phyloP scores from a whole-genome alignment of 805 yeast species.

The Huiozyma naganishii region DNA sequence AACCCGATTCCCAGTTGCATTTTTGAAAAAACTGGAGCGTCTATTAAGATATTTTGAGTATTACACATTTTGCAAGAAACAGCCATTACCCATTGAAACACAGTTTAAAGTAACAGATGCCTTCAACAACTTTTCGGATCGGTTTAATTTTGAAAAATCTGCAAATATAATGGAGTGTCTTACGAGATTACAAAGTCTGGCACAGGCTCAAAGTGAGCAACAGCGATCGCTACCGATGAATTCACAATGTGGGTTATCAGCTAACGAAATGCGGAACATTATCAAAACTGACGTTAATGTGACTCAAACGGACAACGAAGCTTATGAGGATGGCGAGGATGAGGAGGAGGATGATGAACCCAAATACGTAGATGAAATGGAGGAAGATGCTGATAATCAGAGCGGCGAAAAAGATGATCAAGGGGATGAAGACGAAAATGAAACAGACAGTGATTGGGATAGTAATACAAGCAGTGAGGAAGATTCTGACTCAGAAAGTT shows the following conservation, averaged over 20 bases:
- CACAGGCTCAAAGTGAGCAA: not conserved
- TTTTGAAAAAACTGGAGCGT: slow-evolving; percentile 23
- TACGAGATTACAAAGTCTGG: slow-evolving; percentile 21
- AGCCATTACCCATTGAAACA: slow-evolving; percentile 54
- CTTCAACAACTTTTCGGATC: slow-evolving; percentile 21
- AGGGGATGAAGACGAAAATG: slow-evolving; percentile 15
- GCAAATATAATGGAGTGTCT: slow-evolving; percentile 35
- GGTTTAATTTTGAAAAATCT: slow-evolving; percentile 28
- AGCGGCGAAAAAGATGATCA: slow-evolving; percentile 22
- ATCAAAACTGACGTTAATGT: slow-evolving; percentile 2
- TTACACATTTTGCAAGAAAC: slow-evolving; percentile 50
- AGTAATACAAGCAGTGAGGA: slow-evolving; percentile 12
- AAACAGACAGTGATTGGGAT: slow-evolving; percentile 4
- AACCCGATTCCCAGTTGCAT: slow-evolving; percentile 10
- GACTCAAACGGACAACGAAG: not conserved
- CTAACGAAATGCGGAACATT: no score
- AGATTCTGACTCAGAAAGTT: slow-evolving; percentile 17
- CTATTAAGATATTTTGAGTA: slow-evolving; percentile 59
- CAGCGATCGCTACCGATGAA: not conserved
- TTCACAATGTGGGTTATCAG: no score
- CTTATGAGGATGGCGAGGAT: not conserved
- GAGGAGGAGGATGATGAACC: slow-evolving; percentile 5
- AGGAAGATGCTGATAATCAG: slow-evolving; percentile 8
- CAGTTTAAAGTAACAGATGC: slow-evolving; percentile 41
- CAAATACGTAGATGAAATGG: slow-evolving; percentile 1